A percentile compares a stretch with the other conserved stretches of the same genome.
Conservation (phyloP, 2,329 filamentous ascomycete species). For the Bretziella fagacearum region DNA sequence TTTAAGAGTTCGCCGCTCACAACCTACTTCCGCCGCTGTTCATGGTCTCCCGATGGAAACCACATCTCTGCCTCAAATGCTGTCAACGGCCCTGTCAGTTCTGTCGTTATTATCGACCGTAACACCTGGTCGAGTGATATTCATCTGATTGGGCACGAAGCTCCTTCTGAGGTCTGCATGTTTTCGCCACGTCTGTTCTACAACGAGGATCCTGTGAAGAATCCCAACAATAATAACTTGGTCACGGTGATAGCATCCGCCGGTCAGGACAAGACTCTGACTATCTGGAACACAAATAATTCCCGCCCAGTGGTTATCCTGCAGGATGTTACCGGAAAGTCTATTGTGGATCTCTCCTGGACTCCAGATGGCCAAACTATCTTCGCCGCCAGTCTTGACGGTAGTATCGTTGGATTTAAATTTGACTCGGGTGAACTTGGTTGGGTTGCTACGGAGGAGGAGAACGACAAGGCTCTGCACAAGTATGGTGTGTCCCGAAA, state of each 20-base stretch:
- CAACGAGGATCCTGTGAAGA: constrained; percentile 45
- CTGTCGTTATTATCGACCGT: constrained; percentile 87
- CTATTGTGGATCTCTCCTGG: constrained; percentile 90
- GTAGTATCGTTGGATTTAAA: constrained; percentile 62
- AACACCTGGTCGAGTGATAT: constrained; percentile 91
- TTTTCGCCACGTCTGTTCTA: constrained; percentile 88
- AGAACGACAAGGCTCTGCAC: constrained; percentile 82
- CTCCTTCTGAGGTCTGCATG: constrained; percentile 89
- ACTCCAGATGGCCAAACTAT: constrained; percentile 77
- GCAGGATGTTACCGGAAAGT: constrained; percentile 76
- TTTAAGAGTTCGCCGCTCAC: constrained; percentile 87
- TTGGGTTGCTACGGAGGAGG: constrained; percentile 67
- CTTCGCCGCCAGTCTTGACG: constrained; percentile 76
- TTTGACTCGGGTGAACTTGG: constrained; percentile 82
- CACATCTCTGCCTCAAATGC: constrained; percentile 95
- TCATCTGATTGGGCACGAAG: constrained; percentile 92
- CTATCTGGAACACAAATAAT: constrained; percentile 94
- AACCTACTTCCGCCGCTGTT: constrained; percentile 90
- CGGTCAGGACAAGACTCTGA: constrained; percentile 89
- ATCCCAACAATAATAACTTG: constrained; percentile 32
- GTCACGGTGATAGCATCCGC: constrained; percentile 95
- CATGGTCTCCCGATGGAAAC: constrained; percentile 93
- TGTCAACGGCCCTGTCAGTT: constrained; percentile 92
- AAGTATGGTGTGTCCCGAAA: constrained; percentile 83
- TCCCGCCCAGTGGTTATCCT: constrained; percentile 79